These are phyloP conservation scores for Monosporozyma solicola DNA, from an alignment of 805 yeast genomes.

Conservation along the genomic window DNA sequence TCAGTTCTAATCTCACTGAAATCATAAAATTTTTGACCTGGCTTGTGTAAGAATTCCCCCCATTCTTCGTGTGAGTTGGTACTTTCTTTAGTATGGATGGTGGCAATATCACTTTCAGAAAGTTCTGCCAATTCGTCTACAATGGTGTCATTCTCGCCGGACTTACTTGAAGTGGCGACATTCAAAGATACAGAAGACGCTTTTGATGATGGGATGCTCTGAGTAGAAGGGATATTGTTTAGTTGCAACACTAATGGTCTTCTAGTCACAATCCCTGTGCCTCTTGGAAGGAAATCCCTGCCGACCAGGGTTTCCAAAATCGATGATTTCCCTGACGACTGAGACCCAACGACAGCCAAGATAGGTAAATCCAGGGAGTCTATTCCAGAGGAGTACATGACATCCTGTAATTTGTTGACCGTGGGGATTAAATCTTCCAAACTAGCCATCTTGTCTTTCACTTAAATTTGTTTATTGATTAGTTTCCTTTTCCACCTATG, in stretches of 20 bases:
- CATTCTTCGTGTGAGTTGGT: constrained; percentile 49
- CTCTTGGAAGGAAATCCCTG: constrained; percentile 91
- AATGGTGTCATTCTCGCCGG: constrained; percentile 1
- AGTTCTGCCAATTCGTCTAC: constrained; percentile 3
- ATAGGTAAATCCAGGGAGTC: constrained; percentile 86
- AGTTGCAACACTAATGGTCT: constrained; percentile 87
- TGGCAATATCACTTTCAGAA: background rate
- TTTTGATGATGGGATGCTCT: background rate
- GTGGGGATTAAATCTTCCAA: constrained; percentile 55
- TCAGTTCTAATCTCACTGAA: constrained; percentile 85
- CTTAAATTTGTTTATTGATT: background rate
- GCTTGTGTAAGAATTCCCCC: constrained; percentile 95
- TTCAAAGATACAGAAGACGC: constrained; percentile 19
- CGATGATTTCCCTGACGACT: constrained; percentile 91
- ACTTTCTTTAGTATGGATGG: constrained; percentile 1
- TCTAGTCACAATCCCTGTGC: constrained; percentile 95
- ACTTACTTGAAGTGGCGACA: constrained; percentile 26
- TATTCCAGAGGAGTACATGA: constrained; percentile 94
- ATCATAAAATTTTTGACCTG: constrained; percentile 77
- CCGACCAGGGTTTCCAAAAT: constrained; percentile 93
- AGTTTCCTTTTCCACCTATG: background rate
- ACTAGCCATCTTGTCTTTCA: constrained; percentile 19
- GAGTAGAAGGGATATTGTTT: constrained; percentile 39
- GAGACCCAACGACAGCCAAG: constrained; percentile 94
- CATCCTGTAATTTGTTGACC: constrained; percentile 87